A percentile compares a stretch with the other conserved stretches of the same genome.
phyloP scores from a whole-genome alignment of 345 rosid species.

The Dimocarpus longan region DNA sequence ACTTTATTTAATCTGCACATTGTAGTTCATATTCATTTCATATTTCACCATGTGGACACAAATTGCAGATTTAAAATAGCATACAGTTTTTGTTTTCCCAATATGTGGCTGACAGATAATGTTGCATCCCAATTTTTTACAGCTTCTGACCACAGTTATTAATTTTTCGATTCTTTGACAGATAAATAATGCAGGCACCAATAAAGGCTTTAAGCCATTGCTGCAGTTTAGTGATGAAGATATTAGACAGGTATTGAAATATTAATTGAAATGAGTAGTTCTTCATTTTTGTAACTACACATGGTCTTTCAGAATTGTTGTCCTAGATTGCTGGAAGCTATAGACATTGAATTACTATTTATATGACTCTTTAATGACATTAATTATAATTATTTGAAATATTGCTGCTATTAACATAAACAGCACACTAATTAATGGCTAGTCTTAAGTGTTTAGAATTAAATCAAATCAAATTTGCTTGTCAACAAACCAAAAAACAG shows the following conservation, averaged over 20 bases:
- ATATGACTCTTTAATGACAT: background rate
- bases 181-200: conserved; percentile 95
- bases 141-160: conserved; percentile 4
- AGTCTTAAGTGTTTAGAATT: background rate
- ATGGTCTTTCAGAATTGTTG: background rate
- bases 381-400: background rate
- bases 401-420: background rate
- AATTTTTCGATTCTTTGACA: conserved; percentile 30
- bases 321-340: background rate
- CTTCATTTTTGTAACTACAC: background rate
- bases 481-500: background rate
- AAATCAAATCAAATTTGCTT: background rate
- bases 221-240: conserved; percentile 88
- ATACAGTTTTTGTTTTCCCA: background rate
- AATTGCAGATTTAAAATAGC: background rate
- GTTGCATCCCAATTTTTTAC: background rate
- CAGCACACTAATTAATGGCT: background rate
- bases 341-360: background rate
- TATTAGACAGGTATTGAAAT: conserved; percentile 62
- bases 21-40: background rate
- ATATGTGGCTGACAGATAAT: background rate
- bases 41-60: background rate
- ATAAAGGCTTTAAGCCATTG: conserved; percentile 91
- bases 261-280: background rate
- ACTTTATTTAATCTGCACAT: background rate